A percentile compares a stretch with the other conserved stretches of the same genome.
Evolutionary conservation across 2,329 filamentous ascomycete genomes (phyloP).

Genomic region (Aspergillus japonicus): DNA sequence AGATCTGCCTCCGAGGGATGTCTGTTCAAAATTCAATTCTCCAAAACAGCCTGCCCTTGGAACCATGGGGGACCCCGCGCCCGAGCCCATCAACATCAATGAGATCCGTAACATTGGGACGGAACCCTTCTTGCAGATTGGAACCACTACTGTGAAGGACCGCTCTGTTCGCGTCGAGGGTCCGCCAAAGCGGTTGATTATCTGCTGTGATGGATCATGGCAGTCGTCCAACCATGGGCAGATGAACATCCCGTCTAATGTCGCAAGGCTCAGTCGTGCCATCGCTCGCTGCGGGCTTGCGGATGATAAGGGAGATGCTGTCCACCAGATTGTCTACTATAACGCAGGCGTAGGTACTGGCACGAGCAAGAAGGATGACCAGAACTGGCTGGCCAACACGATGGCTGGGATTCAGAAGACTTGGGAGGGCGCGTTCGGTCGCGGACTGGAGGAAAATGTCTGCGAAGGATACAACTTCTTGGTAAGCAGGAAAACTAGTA

Average conservation of each 20-base stretch:
- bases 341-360: not conserved
- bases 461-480: constrained; percentile 11
- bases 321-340: constrained; percentile 1
- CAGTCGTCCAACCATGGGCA: constrained; percentile 12
- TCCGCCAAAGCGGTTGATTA: constrained; percentile 11
- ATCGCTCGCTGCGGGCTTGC: not conserved
- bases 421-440: not conserved
- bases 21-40: not conserved
- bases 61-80: not conserved
- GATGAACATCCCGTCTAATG: constrained; percentile 10
- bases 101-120: not conserved
- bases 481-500: constrained; percentile 1
- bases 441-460: not conserved
- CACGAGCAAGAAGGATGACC: not conserved
- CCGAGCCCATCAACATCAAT: not conserved
- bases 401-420: not conserved
- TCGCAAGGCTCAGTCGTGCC: constrained; percentile 9
- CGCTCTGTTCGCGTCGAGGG: not conserved
- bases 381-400: not conserved
- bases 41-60: not conserved
- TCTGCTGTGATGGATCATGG: constrained; percentile 16
- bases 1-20: not conserved
- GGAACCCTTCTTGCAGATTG: no score
- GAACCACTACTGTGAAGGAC: no score
- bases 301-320: not conserved